Conservation (phyloP, 2,329 filamentous ascomycete genomes). For the Microthyrium microscopicum region DNA sequence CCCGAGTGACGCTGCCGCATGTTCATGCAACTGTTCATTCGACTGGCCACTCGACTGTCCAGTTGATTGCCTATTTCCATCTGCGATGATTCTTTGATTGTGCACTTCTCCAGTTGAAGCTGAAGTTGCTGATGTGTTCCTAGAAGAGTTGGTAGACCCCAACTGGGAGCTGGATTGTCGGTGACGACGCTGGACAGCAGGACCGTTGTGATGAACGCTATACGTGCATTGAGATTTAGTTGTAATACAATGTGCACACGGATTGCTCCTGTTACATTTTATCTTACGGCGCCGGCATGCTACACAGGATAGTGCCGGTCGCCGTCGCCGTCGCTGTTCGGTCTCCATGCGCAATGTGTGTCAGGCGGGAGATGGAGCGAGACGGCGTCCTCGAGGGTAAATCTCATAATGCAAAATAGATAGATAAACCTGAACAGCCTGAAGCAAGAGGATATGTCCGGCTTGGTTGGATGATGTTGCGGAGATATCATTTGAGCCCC, state of each 20-base stretch:
- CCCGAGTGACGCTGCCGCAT: no score
- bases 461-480: no score
- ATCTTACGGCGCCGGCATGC: conserved; percentile 8
- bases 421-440: no score
- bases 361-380: no score
- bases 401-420: no score
- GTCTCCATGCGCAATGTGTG: no score
- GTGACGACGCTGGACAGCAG: neutral
- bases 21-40: neutral
- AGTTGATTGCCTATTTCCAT: neutral
- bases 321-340: conserved; percentile 2
- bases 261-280: conserved; percentile 6
- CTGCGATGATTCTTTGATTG: neutral
- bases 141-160: neutral
- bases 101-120: neutral
- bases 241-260: conserved; percentile 1
- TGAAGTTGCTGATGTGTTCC: neutral
- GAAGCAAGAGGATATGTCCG: no score
- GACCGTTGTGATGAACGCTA: neutral
- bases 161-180: neutral
- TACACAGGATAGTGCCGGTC: conserved; percentile 6
- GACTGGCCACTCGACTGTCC: neutral
- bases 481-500: no score
- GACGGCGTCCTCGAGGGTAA: no score
- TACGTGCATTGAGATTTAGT: neutral